Evolutionary conservation across 2,329 filamentous ascomycete genomes (phyloP).

Genomic region (Pyricularia sp.): DNA sequence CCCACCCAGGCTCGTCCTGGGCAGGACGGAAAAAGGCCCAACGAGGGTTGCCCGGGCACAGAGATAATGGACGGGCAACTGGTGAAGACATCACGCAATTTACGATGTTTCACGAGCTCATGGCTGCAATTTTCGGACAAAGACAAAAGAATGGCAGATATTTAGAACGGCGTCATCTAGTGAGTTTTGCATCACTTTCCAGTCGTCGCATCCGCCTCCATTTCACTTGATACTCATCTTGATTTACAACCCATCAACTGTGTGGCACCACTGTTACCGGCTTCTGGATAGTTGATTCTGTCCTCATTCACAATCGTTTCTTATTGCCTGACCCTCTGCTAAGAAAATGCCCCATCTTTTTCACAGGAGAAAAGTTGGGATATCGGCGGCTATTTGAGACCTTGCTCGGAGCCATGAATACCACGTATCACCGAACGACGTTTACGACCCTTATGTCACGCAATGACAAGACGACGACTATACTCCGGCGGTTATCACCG

Average conservation of each 20-base stretch:
- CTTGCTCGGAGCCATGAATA: background rate
- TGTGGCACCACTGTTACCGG: too few relatives aligned
- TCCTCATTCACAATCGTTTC: background rate
- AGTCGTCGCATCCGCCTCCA: background rate
- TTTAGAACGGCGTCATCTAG: constrained; percentile 1
- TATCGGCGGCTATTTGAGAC: background rate
- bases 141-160: background rate
- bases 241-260: background rate
- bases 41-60: constrained; percentile 4
- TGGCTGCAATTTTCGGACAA: background rate
- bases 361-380: background rate
- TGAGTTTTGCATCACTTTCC: background rate
- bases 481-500: background rate
- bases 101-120: constrained; percentile 6
- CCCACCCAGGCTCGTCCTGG: constrained; percentile 4
- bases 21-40: constrained; percentile 7
- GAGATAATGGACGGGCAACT: constrained; percentile 2
- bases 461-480: background rate
- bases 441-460: background rate
- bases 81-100: constrained; percentile 4
- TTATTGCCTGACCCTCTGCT: background rate
- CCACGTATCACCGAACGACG: background rate
- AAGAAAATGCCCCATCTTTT: background rate
- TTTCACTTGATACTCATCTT: background rate
- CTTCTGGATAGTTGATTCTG: background rate